Evolutionary conservation across 108 stramenopile species (phyloP).

Genomic region (Pseudonitzschia multistriata): DNA sequence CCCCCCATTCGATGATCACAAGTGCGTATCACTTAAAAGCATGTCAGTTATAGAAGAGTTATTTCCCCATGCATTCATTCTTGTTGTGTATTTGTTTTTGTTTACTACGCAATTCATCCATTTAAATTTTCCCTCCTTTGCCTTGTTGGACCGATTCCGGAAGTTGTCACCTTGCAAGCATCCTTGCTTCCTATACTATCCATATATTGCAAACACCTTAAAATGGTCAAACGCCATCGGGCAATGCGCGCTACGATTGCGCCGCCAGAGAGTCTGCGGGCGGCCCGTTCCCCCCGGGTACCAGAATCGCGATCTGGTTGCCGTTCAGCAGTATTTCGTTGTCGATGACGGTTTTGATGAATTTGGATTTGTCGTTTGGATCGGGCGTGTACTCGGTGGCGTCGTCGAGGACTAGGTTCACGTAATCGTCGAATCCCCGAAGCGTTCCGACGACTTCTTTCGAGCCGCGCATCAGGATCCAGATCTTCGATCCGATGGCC

Average conservation of each 20-base stretch:
- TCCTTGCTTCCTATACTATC: too few relatives aligned
- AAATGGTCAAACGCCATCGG: too few relatives aligned
- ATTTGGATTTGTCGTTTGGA: constrained; percentile 53
- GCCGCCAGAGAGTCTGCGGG: constrained; percentile 78
- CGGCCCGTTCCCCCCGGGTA: constrained; percentile 73
- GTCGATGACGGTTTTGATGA: constrained; percentile 70
- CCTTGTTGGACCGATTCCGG: too few relatives aligned
- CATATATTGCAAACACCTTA: too few relatives aligned
- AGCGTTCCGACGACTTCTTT: constrained; percentile 84
- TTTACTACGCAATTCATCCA: too few relatives aligned
- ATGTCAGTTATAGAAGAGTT: too few relatives aligned
- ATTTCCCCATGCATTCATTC: too few relatives aligned
- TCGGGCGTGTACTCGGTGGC: constrained; percentile 87
- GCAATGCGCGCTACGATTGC: not conserved
- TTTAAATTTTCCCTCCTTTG: too few relatives aligned
- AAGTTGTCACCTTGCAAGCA: too few relatives aligned
- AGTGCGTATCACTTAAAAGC: too few relatives aligned
- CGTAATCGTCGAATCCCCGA: constrained; percentile 88
- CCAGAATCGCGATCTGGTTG: constrained; percentile 85
- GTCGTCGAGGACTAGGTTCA: constrained; percentile 85
- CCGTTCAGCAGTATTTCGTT: constrained; percentile 88
- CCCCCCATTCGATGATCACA: too few relatives aligned
- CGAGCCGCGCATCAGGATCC: constrained; percentile 85
- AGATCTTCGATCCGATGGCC: constrained; percentile 86
- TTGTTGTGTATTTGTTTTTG: too few relatives aligned